phyloP scores from a whole-genome alignment of 1,284 basidiomycete species.

The Sporisorium sorghi region DNA sequence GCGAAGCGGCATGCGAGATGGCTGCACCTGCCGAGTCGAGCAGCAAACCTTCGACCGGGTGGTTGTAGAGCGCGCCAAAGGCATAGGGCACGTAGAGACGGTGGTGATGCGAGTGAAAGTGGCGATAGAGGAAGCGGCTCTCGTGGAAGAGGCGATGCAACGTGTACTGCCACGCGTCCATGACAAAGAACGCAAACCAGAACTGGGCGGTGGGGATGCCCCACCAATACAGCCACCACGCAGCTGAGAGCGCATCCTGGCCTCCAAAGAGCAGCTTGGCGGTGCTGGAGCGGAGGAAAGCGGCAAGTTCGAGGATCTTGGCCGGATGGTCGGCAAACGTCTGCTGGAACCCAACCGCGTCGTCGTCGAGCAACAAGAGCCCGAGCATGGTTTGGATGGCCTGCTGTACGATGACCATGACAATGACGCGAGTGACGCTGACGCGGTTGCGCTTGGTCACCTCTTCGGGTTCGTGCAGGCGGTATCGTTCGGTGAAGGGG shows the following conservation, averaged over 20 bases:
- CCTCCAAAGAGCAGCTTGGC: constrained; percentile 33
- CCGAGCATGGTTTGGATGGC: constrained; percentile 84
- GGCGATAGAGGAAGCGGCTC: constrained; percentile 89
- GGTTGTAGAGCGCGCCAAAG: constrained; percentile 97
- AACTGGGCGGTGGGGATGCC: constrained; percentile 82
- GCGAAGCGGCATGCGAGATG: constrained; percentile 78
- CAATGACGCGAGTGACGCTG: constrained; percentile 78
- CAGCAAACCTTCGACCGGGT: constrained; percentile 89
- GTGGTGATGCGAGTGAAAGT: constrained; percentile 95
- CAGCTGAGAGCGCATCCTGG: constrained; percentile 59
- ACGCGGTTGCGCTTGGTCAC: constrained; percentile 82
- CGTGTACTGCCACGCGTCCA: constrained; percentile 99
- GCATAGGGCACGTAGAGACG: constrained; percentile 96
- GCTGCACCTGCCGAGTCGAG: constrained; percentile 87
- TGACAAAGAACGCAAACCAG: constrained; percentile 84
- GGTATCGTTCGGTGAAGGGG: constrained; percentile 83
- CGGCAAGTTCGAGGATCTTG: constrained; percentile 37
- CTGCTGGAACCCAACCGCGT: constrained; percentile 52
- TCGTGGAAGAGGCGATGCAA: constrained; percentile 91
- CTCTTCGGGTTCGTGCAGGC: constrained; percentile 89
- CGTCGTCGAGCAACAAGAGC: constrained; percentile 77
- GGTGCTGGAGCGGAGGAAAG: constrained; percentile 20
- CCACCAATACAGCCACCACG: constrained; percentile 93
- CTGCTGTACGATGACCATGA: constrained; percentile 86
- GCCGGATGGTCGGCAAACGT: constrained; percentile 73